Percentiles rank a stretch among this genome's conserved stretches.
phyloP scores from a whole-genome alignment of 2,329 filamentous ascomycete genomes.

The Stromatinia cepivora region DNA sequence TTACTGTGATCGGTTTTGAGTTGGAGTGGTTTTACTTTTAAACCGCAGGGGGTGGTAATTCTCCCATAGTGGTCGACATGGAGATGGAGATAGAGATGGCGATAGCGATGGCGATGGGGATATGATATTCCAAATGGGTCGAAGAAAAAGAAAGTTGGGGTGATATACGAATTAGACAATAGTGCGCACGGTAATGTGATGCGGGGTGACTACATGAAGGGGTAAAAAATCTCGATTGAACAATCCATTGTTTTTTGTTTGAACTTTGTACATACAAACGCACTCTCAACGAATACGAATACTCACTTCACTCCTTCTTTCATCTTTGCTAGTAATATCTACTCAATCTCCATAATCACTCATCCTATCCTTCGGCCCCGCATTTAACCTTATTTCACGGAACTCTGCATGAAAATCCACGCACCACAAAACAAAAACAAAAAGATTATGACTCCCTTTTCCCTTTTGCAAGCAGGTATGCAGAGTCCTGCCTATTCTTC shows the following conservation, averaged over 20 bases:
- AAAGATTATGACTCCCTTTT: background rate
- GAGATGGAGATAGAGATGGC: background rate
- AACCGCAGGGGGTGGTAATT: constrained; percentile 1
- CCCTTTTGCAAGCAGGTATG: background rate
- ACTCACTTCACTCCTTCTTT: no score
- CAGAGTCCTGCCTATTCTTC: background rate
- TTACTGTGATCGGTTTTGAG: background rate
- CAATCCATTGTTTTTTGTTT: constrained; percentile 7
- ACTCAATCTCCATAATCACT: background rate
- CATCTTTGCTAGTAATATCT: background rate
- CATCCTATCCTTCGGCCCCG: background rate
- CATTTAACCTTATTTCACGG: background rate
- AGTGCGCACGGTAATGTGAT: background rate
- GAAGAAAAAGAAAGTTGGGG: background rate
- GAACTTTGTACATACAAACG: background rate
- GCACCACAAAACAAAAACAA: background rate
- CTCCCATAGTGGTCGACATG: background rate
- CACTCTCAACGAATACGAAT: background rate
- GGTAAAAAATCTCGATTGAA: background rate
- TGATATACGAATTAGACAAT: background rate
- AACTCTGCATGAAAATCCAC: background rate
- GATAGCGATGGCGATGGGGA: background rate
- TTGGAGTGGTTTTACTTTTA: background rate
- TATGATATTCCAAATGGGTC: no score
- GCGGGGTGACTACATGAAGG: constrained; percentile 21